A percentile compares a stretch with the other conserved stretches of the same genome.
phyloP scores from a whole-genome alignment of 1,284 basidiomycete species.

The Naganishia liquefaciens region DNA sequence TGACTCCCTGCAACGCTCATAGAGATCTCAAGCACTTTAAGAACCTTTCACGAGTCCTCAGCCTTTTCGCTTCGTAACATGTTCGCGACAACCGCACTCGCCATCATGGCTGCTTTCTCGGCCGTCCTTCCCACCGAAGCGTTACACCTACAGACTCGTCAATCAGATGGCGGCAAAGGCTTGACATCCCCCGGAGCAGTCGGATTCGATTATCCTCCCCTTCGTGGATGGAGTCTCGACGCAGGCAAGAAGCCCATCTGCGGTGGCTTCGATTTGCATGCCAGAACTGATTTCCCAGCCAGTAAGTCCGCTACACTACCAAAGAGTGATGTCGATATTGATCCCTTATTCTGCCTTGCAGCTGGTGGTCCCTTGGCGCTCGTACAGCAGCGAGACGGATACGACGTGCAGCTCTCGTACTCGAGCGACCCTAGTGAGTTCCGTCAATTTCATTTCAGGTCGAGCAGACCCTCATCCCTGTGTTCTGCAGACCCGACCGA shows the following conservation, averaged over 20 bases:
- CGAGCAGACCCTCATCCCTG: background rate
- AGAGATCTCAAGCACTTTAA: background rate
- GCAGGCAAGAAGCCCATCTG: conserved; percentile 26
- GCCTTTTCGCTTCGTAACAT: background rate
- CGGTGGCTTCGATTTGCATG: conserved; percentile 18
- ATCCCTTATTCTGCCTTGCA: background rate
- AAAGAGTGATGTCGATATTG: background rate
- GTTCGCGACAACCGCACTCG: conserved; percentile 6
- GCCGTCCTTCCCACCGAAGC: background rate
- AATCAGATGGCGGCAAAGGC: conserved; percentile 17
- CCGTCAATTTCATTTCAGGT: too few relatives aligned
- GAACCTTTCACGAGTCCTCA: background rate
- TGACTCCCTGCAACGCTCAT: background rate
- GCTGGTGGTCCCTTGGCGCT: conserved; percentile 20
- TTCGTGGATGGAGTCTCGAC: conserved; percentile 23
- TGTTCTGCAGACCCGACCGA: conserved; percentile 11
- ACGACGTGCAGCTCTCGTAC: conserved; percentile 24
- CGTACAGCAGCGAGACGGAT: conserved; percentile 26
- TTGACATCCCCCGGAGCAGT: conserved; percentile 20
- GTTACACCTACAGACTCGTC: conserved; percentile 12
- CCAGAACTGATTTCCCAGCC: conserved; percentile 17
- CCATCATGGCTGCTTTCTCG: background rate
- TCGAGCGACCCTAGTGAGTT: conserved; percentile 16
- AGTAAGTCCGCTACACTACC: background rate
- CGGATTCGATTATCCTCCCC: conserved; percentile 22